Conservation (phyloP, 169 alveolate genomes). For the Pseudocohnilembus persalinus region DNA sequence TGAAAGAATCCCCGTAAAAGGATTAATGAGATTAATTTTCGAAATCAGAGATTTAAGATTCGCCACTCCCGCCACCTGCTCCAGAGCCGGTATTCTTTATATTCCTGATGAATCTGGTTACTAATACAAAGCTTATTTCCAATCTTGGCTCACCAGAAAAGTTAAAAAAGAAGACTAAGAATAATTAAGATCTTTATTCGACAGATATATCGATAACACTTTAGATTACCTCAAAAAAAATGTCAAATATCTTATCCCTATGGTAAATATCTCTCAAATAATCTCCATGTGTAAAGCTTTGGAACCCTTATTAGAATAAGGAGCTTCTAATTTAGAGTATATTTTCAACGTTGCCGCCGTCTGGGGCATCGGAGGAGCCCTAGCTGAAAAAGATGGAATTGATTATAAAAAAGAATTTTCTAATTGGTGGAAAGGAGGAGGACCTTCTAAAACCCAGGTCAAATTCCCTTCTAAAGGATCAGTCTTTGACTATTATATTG, state of each 20-base stretch:
- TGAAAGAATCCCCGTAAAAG: constrained; percentile 94
- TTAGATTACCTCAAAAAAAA: constrained; percentile 84
- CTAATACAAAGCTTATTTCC: constrained; percentile 93
- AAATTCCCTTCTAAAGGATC: constrained; percentile 95
- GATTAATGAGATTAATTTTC: constrained; percentile 95
- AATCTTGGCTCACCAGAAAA: constrained; percentile 92
- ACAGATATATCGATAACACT: constrained; percentile 91
- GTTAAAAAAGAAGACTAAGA: constrained; percentile 76
- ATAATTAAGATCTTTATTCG: constrained; percentile 86
- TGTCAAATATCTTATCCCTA: constrained; percentile 88
- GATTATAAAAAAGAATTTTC: constrained; percentile 92
- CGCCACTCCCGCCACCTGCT: constrained; percentile 97
- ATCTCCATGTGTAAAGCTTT: constrained; percentile 86
- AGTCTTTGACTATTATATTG: constrained; percentile 94
- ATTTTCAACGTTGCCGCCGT: constrained; percentile 92
- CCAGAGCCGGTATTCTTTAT: constrained; percentile 96
- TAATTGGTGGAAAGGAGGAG: constrained; percentile 90
- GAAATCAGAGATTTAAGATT: constrained; percentile 96
- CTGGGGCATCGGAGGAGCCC: constrained; percentile 94
- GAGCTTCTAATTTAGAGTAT: constrained; percentile 90
- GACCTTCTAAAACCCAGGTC: constrained; percentile 91
- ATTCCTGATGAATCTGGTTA: constrained; percentile 90
- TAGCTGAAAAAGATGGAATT: constrained; percentile 94
- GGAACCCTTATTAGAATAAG: constrained; percentile 82
- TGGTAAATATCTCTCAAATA: constrained; percentile 81